phyloP scores from a whole-genome alignment of 768 basidiomycete genomes.

The Tylopilus vinaceipallidus region DNA sequence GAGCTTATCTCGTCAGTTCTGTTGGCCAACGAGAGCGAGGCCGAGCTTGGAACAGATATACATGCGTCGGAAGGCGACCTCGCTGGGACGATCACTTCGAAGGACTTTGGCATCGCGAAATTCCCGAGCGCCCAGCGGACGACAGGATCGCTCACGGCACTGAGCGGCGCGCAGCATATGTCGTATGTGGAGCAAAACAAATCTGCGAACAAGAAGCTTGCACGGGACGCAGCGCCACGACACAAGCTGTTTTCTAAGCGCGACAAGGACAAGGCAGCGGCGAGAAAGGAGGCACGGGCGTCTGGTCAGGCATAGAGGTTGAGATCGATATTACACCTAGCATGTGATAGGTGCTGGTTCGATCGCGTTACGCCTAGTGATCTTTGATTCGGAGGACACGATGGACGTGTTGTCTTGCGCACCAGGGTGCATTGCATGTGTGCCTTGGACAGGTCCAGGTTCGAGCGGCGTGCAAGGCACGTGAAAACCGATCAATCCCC shows the following conservation, averaged over 20 bases:
- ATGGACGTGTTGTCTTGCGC: conserved; percentile 14
- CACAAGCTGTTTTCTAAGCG: conserved; percentile 84
- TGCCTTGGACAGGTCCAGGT: conserved; percentile 28
- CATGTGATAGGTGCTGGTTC: conserved; percentile 18
- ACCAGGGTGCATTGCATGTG: conserved; percentile 13
- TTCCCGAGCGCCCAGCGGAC: conserved; percentile 73
- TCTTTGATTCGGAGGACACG: conserved; percentile 8
- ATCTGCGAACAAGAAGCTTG: conserved; percentile 80
- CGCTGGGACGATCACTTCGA: conserved; percentile 81
- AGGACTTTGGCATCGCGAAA: conserved; percentile 72
- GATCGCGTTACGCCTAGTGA: conserved; percentile 14
- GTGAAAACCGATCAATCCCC: conserved; percentile 30
- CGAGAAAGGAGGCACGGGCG: conserved; percentile 43
- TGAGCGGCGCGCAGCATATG: conserved; percentile 91
- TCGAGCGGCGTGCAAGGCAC: conserved; percentile 22
- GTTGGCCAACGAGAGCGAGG: conserved; percentile 86
- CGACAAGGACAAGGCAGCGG: conserved; percentile 67
- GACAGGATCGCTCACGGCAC: conserved; percentile 75
- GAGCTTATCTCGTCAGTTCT: conserved; percentile 93
- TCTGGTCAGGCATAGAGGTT: conserved; percentile 28
- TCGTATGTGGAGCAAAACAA: conserved; percentile 92
- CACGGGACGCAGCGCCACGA: conserved; percentile 50
- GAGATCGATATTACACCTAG: not conserved
- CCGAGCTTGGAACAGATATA: conserved; percentile 83
- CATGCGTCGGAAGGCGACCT: conserved; percentile 81